Conservation (phyloP, 106 monocot genomes). For the Narthecium ossifragum region DNA sequence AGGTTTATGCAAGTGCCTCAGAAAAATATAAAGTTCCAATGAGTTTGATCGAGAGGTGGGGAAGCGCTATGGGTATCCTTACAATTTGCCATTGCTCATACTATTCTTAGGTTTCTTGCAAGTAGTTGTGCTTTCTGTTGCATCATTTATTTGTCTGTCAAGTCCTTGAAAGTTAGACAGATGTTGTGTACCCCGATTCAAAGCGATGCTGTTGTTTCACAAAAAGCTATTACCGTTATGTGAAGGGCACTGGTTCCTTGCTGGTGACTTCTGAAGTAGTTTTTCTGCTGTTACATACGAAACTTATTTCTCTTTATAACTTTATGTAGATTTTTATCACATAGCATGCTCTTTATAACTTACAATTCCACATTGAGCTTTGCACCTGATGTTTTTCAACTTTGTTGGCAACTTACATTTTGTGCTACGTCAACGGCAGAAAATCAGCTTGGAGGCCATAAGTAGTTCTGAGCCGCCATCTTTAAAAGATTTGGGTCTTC, state of each 20-base stretch:
- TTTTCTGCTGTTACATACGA: no score
- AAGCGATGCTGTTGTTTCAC: slow-evolving; percentile 95
- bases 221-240: slow-evolving; percentile 93
- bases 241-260: slow-evolving; percentile 97
- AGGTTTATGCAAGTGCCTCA: not conserved
- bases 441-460: no score
- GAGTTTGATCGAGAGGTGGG: slow-evolving; percentile 90
- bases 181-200: slow-evolving; percentile 83
- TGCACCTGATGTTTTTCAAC: not conserved
- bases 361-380: no score
- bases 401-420: not conserved
- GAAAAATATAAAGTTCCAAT: slow-evolving; percentile 44
- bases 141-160: not conserved
- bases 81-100: not conserved
- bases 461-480: slow-evolving; percentile 25
- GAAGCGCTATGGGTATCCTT: slow-evolving; percentile 96
- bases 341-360: no score
- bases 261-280: slow-evolving; percentile 69
- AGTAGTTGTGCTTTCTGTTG: not conserved
- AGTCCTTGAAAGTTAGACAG: slow-evolving; percentile 32
- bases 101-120: not conserved
- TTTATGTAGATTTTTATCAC: not conserved
- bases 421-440: slow-evolving; percentile 15
- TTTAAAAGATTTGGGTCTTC: slow-evolving; percentile 60
- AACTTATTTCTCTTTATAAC: slow-evolving; percentile 1